Conservation (phyloP, 208 protist genomes). For the Trypanosomatidae sp. region DNA sequence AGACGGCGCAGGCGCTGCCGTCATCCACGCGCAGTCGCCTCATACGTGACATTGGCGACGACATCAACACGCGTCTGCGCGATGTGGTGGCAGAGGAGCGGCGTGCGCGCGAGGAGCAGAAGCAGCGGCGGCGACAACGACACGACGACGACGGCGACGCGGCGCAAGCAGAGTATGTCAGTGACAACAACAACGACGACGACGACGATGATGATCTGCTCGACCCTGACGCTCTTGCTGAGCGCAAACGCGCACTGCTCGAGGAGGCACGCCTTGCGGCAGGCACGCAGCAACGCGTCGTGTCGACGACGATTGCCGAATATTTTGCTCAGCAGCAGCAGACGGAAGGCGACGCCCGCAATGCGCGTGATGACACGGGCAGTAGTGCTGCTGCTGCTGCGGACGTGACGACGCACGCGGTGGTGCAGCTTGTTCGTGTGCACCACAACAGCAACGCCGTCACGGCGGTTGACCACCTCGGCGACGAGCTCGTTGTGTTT, state of each 20-base stretch:
- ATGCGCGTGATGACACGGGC: slow-evolving; percentile 2
- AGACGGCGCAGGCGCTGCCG: slow-evolving; percentile 8
- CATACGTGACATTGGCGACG: slow-evolving; percentile 53
- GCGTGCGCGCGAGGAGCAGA: too few relatives aligned
- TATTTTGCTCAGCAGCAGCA: slow-evolving; percentile 15
- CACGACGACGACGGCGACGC: too few relatives aligned
- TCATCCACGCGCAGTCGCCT: slow-evolving; percentile 13
- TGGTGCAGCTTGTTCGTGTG: slow-evolving; percentile 21
- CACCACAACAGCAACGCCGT: slow-evolving; percentile 80
- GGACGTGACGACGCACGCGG: background rate
- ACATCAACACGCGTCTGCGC: slow-evolving; percentile 76
- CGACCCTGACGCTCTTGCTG: slow-evolving; percentile 62
- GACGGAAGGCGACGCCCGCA: background rate
- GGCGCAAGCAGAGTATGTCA: too few relatives aligned
- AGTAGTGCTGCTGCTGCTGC: too few relatives aligned
- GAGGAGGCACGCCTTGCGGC: slow-evolving; percentile 70
- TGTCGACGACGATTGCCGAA: slow-evolving; percentile 21
- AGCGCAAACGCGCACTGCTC: slow-evolving; percentile 42
- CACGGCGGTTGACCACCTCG: slow-evolving; percentile 62
- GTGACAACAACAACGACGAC: too few relatives aligned
- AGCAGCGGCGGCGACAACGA: too few relatives aligned
- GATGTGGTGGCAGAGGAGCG: slow-evolving; percentile 56
- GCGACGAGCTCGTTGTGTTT: slow-evolving; percentile 40
- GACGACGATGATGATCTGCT: slow-evolving; percentile 5
- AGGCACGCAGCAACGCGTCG: slow-evolving; percentile 51